Base-by-base conservation (phyloP, 2,329 filamentous ascomycete genomes). In the Xylariales sp. region DNA sequence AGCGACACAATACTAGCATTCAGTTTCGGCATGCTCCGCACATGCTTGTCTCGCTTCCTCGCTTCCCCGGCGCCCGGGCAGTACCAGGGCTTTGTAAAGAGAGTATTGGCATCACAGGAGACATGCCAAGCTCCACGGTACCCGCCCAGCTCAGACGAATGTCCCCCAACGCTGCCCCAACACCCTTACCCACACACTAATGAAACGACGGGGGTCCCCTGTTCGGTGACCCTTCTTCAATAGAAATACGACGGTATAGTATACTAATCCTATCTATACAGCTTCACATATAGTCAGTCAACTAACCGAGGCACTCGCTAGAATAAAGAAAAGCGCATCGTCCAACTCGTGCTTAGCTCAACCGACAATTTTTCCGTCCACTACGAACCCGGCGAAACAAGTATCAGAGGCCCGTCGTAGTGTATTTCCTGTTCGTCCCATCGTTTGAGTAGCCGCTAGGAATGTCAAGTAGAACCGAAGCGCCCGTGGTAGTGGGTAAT, bases 161-260 rank as follows among this genome's bases (percentile, higher is more conserved):
- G 16, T 32, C 36, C 23, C 23, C 23, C 23, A 39, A 39, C 36
- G 23, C 23, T 23, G 23, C 45, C 52, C 46, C 30, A 23, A 45
- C 55, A 60, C 55, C 65, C 55, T 53, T 48, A 68, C 56, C 65
- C 61, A 64, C 50, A 64, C 61, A 46, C 52, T 28, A 39, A 61
- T 68, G 65, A 64, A 68, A 64, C 65, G 30, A 53, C 65, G 53
- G 65, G 61, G 65, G 39, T 60, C 49, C 55, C 65, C 36, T 67
- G 55, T 54, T 41, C 10, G 16, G 9, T 30, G 39, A 6, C 23
- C 34, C 16, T 41, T 14, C 9, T 41, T 41, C 14, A 10, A 50
- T 45, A 43, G 61, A 52, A 64, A 32, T 64, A 9, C 18, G 45
- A 16, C 50, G 7, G 14, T 62, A 54, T 62, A 41, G 46, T 30